A percentile compares a stretch with the other conserved stretches of the same genome.
Evolutionary conservation across 495 filamentous ascomycete species (phyloP).

Genomic region (Neurospora sp.): DNA sequence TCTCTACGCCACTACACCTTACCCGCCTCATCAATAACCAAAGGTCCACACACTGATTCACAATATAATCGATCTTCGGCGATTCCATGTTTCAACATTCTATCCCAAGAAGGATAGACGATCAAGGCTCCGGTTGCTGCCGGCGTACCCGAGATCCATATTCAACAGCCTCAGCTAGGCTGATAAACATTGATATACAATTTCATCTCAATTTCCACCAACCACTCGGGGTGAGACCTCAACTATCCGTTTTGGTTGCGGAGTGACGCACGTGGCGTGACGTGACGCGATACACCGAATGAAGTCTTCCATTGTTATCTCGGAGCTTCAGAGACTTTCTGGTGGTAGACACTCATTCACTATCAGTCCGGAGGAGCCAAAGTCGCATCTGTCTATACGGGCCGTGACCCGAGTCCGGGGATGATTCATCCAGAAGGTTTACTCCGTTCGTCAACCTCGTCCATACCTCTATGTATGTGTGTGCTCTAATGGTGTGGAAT

Average conservation of each 20-base stretch:
- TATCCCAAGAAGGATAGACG: not conserved
- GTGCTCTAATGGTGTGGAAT: too few species aligned
- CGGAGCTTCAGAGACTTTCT: not conserved
- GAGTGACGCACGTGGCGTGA: not conserved
- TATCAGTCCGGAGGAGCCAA: too few species aligned
- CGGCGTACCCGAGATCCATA: not conserved
- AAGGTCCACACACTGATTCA: not conserved
- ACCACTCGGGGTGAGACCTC: not conserved
- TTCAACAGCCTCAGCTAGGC: not conserved
- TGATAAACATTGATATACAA: not conserved
- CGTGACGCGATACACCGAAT: not conserved
- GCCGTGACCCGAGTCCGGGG: not conserved
- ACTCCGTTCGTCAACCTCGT: not conserved
- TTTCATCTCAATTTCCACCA: not conserved
- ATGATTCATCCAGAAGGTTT: not conserved
- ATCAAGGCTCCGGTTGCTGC: not conserved
- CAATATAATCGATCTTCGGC: not conserved
- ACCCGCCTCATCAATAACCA: not conserved
- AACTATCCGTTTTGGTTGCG: not conserved
- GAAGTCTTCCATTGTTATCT: not conserved
- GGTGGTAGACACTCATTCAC: too few species aligned
- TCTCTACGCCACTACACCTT: not conserved
- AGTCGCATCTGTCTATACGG: not conserved
- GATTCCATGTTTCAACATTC: not conserved
- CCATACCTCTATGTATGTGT: too few species aligned